Evolutionary conservation across 768 basidiomycete genomes (phyloP).

Genomic region (Naganishia vishniacii): DNA sequence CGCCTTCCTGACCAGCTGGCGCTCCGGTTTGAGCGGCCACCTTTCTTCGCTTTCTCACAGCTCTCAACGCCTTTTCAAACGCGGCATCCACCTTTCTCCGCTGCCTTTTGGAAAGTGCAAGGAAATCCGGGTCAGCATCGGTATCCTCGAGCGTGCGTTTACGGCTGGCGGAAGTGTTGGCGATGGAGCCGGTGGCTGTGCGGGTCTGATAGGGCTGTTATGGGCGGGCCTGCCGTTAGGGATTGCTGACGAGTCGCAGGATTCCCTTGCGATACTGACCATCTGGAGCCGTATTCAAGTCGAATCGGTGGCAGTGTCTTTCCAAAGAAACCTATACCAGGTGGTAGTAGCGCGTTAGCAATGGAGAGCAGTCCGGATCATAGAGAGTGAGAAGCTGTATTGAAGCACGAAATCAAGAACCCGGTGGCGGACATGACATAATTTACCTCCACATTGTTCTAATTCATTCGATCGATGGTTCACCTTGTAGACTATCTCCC

Average conservation of each 20-base stretch:
- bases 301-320: no score
- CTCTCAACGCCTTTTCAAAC: conserved; percentile 37
- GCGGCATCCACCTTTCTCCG: conserved; percentile 36
- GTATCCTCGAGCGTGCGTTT: conserved; percentile 13
- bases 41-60: conserved; percentile 29
- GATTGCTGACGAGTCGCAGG: background rate
- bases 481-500: background rate
- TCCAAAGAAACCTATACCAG: no score
- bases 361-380: no score
- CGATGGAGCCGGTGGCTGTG: conserved; percentile 1
- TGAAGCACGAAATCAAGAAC: background rate
- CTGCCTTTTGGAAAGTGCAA: conserved; percentile 35
- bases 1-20: background rate
- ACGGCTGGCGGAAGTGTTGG: background rate
- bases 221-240: background rate
- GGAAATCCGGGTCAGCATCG: conserved; percentile 42
- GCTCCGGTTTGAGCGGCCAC: background rate
- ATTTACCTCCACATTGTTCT: background rate
- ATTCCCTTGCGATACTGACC: background rate
- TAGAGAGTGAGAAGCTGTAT: no score
- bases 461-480: background rate
- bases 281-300: no score
- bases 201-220: conserved; percentile 4
- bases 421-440: background rate
- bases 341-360: no score